phyloP scores from a whole-genome alignment of 768 basidiomycete species.

The Nidularia pulvinata region DNA sequence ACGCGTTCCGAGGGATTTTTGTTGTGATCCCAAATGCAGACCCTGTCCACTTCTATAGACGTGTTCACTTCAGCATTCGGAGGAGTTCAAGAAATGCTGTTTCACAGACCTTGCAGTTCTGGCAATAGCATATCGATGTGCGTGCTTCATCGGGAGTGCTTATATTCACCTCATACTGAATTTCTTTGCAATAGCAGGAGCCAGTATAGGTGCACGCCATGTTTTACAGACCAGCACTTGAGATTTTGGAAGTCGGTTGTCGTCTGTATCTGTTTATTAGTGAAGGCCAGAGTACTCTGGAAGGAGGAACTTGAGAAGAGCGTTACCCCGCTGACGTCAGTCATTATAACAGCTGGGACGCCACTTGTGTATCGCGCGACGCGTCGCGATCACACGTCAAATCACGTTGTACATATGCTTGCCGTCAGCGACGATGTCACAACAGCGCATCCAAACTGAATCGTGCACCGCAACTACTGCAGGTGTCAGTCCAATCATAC shows the following conservation, averaged over 20 bases:
- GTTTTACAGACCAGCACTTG: not conserved
- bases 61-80: not conserved
- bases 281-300: not conserved
- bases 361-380: no score
- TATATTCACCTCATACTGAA: slow-evolving; percentile 8
- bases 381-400: no score
- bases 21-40: slow-evolving; percentile 14
- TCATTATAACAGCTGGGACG: no score
- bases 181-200: slow-evolving; percentile 10
- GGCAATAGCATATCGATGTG: slow-evolving; percentile 12
- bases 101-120: slow-evolving; percentile 10
- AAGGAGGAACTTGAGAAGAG: no score
- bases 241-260: not conserved
- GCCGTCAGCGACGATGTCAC: no score
- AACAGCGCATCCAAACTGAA: no score
- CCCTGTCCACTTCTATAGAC: slow-evolving; percentile 11
- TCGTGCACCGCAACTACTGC: no score
- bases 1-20: slow-evolving; percentile 8
- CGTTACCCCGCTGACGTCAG: no score
- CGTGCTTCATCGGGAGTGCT: slow-evolving; percentile 7
- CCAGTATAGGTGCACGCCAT: slow-evolving; percentile 3
- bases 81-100: not conserved
- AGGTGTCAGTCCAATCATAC: no score
- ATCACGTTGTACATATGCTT: no score
- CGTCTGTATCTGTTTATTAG: not conserved